Evolutionary conservation across 148 eudicot species (phyloP).

Genomic region (Chenopodium formosanum): DNA sequence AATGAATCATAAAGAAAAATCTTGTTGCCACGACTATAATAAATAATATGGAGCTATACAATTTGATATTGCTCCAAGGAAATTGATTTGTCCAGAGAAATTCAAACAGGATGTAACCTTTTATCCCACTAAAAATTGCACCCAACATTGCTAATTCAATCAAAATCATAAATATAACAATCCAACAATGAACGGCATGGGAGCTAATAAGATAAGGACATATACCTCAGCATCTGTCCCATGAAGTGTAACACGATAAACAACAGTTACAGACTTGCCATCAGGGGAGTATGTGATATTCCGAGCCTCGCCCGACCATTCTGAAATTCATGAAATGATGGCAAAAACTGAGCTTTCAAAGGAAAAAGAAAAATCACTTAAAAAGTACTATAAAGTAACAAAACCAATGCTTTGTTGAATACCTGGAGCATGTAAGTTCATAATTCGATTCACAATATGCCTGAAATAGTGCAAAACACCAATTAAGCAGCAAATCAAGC

Average conservation of each 20-base stretch:
- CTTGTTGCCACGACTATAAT: neutral
- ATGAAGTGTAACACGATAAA: constrained; percentile 83
- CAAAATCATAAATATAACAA: neutral
- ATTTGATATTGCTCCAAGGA: neutral
- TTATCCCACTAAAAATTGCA: neutral
- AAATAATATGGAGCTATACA: neutral
- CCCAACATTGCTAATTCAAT: neutral
- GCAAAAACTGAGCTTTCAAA: constrained; percentile 1
- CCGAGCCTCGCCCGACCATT: constrained; percentile 95
- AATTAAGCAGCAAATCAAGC: neutral
- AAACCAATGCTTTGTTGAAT: constrained; percentile 13
- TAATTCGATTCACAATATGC: constrained; percentile 85
- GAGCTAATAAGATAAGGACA: neutral
- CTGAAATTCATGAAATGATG: constrained; percentile 35
- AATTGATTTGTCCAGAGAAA: neutral
- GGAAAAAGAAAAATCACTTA: neutral
- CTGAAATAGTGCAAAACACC: constrained; percentile 34
- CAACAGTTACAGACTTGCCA: constrained; percentile 76
- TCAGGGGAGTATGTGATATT: constrained; percentile 71
- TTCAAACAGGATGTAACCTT: no score
- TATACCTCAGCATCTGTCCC: constrained; percentile 94
- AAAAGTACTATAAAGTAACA: neutral
- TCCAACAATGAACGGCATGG: neutral
- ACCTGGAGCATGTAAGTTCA: constrained; percentile 97
- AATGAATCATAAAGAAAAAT: neutral